Evolutionary conservation across 2,329 filamentous ascomycete genomes (phyloP).

Genomic region (Neofusicoccum ribis): DNA sequence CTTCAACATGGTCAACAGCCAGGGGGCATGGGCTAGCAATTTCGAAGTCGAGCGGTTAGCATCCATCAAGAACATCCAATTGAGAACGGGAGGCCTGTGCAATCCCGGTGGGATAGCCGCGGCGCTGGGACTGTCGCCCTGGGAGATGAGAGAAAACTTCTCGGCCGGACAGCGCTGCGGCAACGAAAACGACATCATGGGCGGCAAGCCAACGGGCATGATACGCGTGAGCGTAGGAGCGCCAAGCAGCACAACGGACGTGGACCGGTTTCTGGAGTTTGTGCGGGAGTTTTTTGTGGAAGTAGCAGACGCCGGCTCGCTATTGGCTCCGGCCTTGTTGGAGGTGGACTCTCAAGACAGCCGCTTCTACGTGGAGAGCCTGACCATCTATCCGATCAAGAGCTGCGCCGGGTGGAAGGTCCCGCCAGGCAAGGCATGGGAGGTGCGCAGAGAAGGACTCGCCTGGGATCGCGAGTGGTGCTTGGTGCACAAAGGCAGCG

Average conservation of each 20-base stretch:
- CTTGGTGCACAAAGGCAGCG: slow-evolving; percentile 81
- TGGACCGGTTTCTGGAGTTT: slow-evolving; percentile 71
- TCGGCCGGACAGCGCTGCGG: slow-evolving; percentile 83
- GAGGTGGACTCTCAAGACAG: slow-evolving; percentile 26
- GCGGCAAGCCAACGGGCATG: slow-evolving; percentile 83
- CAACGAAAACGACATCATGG: slow-evolving; percentile 75
- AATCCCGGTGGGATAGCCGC: slow-evolving; percentile 84
- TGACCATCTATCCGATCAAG: slow-evolving; percentile 84
- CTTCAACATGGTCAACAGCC: slow-evolving; percentile 74
- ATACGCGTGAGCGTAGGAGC: slow-evolving; percentile 84
- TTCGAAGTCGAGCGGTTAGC: slow-evolving; percentile 86
- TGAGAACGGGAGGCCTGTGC: slow-evolving; percentile 86
- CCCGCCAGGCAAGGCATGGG: slow-evolving; percentile 66
- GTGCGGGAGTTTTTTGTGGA: slow-evolving; percentile 53
- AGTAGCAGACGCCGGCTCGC: slow-evolving; percentile 18
- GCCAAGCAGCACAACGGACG: slow-evolving; percentile 79
- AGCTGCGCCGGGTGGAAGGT: slow-evolving; percentile 82
- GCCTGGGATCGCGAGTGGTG: slow-evolving; percentile 98
- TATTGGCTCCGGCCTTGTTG: slow-evolving; percentile 22
- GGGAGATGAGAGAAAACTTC: slow-evolving; percentile 84
- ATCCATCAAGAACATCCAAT: slow-evolving; percentile 73
- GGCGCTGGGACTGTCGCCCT: slow-evolving; percentile 70
- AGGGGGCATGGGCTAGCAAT: slow-evolving; percentile 75
- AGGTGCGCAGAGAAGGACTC: slow-evolving; percentile 76
- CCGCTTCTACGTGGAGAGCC: slow-evolving; percentile 46